These are phyloP conservation scores for Domatiomyces globalis DNA, from an alignment of 2,329 filamentous ascomycete species.

Conservation along the genomic window DNA sequence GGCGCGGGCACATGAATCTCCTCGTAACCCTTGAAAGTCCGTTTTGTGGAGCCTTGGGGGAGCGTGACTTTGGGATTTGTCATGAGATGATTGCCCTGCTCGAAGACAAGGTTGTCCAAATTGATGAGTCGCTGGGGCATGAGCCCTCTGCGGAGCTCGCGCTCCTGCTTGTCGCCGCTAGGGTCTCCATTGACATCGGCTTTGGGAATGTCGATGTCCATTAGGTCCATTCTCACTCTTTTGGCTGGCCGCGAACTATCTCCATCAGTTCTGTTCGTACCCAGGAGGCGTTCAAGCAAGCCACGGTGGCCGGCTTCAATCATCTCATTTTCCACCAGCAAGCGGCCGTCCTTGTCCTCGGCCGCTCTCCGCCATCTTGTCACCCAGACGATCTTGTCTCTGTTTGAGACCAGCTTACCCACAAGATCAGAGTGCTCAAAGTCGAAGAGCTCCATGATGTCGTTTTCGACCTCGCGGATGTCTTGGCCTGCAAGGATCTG, in stretches of 20 bases:
- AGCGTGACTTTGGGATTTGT: conserved; percentile 94
- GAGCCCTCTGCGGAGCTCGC: conserved; percentile 62
- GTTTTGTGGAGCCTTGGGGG: conserved; percentile 86
- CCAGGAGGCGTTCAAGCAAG: conserved; percentile 77
- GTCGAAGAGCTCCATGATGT: conserved; percentile 95
- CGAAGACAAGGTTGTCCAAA: conserved; percentile 88
- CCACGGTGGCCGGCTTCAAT: conserved; percentile 69
- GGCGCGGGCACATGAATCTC: conserved; percentile 94
- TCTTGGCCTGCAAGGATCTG: conserved; percentile 74
- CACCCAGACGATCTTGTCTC: conserved; percentile 90
- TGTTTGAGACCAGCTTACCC: conserved; percentile 76
- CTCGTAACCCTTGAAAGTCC: conserved; percentile 94
- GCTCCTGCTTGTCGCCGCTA: conserved; percentile 45
- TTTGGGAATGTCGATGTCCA: conserved; percentile 71
- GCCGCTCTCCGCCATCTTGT: conserved; percentile 74
- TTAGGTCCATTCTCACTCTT: conserved; percentile 69
- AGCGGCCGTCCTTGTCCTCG: conserved; percentile 56
- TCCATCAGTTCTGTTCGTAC: conserved; percentile 46
- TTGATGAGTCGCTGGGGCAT: conserved; percentile 82
- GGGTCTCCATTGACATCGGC: conserved; percentile 38
- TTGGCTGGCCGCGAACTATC: conserved; percentile 49
- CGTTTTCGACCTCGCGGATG: conserved; percentile 91
- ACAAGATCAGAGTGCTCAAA: conserved; percentile 93
- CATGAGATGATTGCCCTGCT: conserved; percentile 97
- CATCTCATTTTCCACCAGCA: conserved; percentile 79